Base-by-base conservation (phyloP, 345 rosid genomes). In the Dipteronia sinensis region DNA sequence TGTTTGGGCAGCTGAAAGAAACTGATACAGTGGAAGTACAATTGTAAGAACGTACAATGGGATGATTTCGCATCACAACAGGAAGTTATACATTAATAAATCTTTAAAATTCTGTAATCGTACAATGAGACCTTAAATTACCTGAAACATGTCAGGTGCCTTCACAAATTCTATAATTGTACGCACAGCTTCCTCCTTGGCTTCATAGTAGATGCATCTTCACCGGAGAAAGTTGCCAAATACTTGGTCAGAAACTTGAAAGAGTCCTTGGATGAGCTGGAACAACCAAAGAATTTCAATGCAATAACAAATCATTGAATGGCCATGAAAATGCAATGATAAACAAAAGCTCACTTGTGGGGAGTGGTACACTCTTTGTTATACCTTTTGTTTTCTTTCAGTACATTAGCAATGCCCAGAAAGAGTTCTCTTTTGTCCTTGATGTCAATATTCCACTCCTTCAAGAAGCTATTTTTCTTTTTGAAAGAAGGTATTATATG, bases 111-210 rank as follows among this genome's bases (percentile, higher is more conserved):
- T 67, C 38, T 34, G 38, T 34, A 34, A 34, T 0, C 38, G 6
- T 34, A 34, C 29, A 76, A 29, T 40, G 9, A 72, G 64, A 47
- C 23, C 42, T 68, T 64, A 62, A 56, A 61, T 71, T 90, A 94
- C 98, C 99, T 90, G 98, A 81, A 91, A 90, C 74, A 89, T 86
- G 77, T 83, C 91, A n/a, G 99, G 92, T 55, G 96, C 94, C 85
- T 90, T 93, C 72, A 97, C 91, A 88, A 94, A 97, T 69, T 90
- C 98, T 10, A 92, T 83, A 74, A 94, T 78, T 46, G 98, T 81
- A 65, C 76, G 91, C 49, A 85, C 94, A 76, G 97, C 98, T 79
- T 89, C 98, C 88, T 94, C 98, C 88, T 97, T 94, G 62, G 98
- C 94, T 87, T 90, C 97, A 94, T 79, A 31, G 72, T 77, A 59